Evolutionary conservation across 345 rosid species (phyloP).

Genomic region (Brassica cretica): DNA sequence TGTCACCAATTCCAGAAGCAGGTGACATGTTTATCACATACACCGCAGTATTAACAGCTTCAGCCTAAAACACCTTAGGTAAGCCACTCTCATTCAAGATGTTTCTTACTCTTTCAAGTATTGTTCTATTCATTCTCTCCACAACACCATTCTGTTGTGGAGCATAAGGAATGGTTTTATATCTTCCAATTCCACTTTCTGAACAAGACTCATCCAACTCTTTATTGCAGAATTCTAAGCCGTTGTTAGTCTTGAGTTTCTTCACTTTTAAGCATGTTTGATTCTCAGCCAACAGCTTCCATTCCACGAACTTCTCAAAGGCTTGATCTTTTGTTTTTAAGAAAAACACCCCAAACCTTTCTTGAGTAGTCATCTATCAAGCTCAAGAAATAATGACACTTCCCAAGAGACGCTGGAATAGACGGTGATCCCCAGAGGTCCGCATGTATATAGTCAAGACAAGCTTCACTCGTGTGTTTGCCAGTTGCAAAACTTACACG

Average conservation of each 20-base stretch:
- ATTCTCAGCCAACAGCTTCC: background rate
- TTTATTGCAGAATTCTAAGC: background rate
- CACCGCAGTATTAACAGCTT: background rate
- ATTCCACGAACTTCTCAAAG: background rate
- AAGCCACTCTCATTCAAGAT: background rate
- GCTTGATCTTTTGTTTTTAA: background rate
- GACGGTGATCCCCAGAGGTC: background rate
- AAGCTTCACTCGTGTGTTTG: background rate
- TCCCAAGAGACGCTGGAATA: background rate
- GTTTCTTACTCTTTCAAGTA: background rate
- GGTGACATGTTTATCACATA: background rate
- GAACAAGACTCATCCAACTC: background rate
- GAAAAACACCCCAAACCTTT: background rate
- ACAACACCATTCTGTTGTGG: background rate
- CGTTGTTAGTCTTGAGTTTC: background rate
- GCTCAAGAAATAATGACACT: background rate
- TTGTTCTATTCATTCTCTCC: background rate
- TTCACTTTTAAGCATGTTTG: background rate
- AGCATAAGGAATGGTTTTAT: background rate
- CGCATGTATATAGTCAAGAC: background rate
- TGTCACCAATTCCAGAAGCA: background rate
- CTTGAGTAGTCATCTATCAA: background rate
- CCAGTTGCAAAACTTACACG: background rate
- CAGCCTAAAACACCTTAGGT: background rate
- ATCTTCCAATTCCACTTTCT: background rate